These are phyloP conservation scores for Fusarium vanettenii DNA, from an alignment of 2,329 filamentous ascomycete genomes.

Conservation along the genomic window DNA sequence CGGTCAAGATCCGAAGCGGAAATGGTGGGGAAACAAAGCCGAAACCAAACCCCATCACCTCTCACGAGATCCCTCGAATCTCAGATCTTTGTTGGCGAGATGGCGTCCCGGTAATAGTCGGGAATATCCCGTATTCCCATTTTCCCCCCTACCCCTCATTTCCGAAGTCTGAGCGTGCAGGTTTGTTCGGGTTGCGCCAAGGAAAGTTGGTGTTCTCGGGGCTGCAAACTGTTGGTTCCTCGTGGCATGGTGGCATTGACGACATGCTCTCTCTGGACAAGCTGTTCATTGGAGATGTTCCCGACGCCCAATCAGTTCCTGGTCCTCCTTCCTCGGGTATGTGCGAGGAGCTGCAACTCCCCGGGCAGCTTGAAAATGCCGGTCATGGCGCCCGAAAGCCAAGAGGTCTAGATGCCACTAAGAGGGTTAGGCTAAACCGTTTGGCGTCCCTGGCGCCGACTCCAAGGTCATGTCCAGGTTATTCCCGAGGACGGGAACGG, in stretches of 20 bases:
- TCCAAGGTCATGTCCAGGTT: slow-evolving; percentile 32
- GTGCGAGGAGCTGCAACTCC: neutral
- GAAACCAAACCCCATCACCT: neutral
- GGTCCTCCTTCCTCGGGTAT: slow-evolving; percentile 11
- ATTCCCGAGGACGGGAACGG: slow-evolving; percentile 32
- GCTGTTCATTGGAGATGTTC: neutral
- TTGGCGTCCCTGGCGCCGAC: slow-evolving; percentile 11
- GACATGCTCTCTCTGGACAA: neutral
- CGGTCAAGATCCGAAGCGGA: neutral
- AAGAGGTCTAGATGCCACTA: slow-evolving; percentile 10
- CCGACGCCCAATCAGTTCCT: slow-evolving; percentile 4
- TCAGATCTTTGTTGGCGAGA: slow-evolving; percentile 29
- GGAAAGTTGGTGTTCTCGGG: neutral
- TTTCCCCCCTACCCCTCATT: slow-evolving; percentile 2
- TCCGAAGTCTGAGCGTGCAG: neutral
- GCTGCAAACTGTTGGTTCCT: slow-evolving; percentile 1
- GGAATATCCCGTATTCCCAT: slow-evolving; percentile 6
- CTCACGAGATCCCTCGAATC: slow-evolving; percentile 14
- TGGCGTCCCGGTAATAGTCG: slow-evolving; percentile 16
- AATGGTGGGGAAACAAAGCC: neutral
- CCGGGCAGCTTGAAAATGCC: neutral
- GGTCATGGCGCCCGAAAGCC: slow-evolving; percentile 8
- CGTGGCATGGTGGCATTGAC: neutral
- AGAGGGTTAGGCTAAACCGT: slow-evolving; percentile 25
- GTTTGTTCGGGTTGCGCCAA: neutral